Evolutionary conservation across 176 grass and related monocot genomes (phyloP).

Genomic region (Chloris gayana): DNA sequence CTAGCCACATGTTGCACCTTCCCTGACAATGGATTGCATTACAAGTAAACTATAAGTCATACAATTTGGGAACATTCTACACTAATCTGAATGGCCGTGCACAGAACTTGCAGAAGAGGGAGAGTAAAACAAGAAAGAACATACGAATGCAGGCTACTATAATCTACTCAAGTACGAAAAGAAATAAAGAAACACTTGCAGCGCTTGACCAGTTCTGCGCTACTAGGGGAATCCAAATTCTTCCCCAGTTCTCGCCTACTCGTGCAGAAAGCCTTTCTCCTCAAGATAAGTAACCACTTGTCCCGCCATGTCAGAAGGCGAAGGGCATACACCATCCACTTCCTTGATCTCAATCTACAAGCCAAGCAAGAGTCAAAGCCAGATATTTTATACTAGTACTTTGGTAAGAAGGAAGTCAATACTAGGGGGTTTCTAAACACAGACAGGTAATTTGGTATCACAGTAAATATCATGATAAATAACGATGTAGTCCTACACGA

Average conservation of each 20-base stretch:
- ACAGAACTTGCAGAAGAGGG: background rate
- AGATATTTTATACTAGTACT: background rate
- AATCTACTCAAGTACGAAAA: conserved; percentile 5
- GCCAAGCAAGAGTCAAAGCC: background rate
- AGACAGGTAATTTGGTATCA: background rate
- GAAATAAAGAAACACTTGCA: background rate
- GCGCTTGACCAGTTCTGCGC: conserved; percentile 24
- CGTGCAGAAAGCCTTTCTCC: conserved; percentile 81
- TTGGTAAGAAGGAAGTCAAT: background rate
- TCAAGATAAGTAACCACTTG: conserved; percentile 88
- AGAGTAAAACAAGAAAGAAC: background rate
- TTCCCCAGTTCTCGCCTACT: conserved; percentile 29
- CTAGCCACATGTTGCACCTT: background rate
- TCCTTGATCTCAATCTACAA: conserved; percentile 92
- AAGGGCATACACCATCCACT: conserved; percentile 74
- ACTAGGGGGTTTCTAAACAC: background rate
- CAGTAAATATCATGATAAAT: background rate
- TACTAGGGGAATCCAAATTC: background rate
- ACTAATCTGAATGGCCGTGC: background rate
- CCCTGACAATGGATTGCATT: background rate
- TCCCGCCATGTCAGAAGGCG: conserved; percentile 71
- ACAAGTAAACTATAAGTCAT: background rate
- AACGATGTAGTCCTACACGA: background rate
- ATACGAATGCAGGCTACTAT: background rate
- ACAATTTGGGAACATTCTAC: conserved; percentile 18